Conservation (phyloP, 2,329 filamentous ascomycete genomes). For the Stenocarpella maydis region DNA sequence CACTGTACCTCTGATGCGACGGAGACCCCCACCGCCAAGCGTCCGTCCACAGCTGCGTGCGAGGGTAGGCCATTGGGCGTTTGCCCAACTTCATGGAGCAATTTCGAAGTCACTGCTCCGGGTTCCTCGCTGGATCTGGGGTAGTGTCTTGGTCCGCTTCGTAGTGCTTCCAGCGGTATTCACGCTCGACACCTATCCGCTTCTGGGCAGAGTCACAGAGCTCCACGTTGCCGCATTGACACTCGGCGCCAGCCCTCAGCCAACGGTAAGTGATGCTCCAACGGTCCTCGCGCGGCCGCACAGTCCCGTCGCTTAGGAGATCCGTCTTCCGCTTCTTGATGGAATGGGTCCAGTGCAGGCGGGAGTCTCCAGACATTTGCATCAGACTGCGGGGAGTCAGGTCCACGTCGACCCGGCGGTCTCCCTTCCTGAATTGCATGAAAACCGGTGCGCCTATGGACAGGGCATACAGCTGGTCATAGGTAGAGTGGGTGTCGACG, state of each 20-base stretch:
- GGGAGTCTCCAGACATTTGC: constrained; percentile 57
- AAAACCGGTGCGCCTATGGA: constrained; percentile 52
- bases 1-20: background rate
- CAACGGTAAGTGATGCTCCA: constrained; percentile 67
- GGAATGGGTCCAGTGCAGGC: constrained; percentile 55
- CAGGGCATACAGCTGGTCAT: constrained; percentile 55
- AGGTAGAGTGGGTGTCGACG: constrained; percentile 64
- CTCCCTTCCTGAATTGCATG: constrained; percentile 53
- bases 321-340: constrained; percentile 52
- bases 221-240: constrained; percentile 58
- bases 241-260: constrained; percentile 54
- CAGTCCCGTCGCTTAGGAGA: constrained; percentile 48
- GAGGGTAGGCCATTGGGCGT: background rate
- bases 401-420: constrained; percentile 52
- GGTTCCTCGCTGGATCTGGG: background rate
- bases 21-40: background rate
- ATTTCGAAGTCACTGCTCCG: background rate
- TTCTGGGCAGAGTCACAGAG: constrained; percentile 62
- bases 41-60: background rate
- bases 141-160: constrained; percentile 19
- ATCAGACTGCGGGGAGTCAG: constrained; percentile 59
- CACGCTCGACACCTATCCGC: constrained; percentile 54
- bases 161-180: constrained; percentile 57
- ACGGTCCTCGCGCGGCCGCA: constrained; percentile 52
- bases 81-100: constrained; percentile 14